Evolutionary conservation across 345 rosid genomes (phyloP), one percentile per base, ranked within the genome.

Genomic region (Gossypium rotundifolium): DNA sequence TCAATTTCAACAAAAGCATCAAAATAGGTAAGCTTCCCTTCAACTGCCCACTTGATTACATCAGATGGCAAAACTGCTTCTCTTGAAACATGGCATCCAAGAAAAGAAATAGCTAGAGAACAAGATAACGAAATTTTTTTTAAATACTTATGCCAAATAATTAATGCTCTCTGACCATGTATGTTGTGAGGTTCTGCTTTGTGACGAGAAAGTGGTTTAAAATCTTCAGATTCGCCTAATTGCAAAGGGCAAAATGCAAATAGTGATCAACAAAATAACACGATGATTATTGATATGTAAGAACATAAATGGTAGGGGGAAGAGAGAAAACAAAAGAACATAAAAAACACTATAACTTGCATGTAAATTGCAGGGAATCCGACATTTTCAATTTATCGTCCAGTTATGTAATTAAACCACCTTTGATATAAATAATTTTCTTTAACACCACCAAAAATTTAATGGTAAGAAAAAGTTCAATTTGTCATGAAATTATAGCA

Each of bases 71-170:
- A 79, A 77, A 92, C 63, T 9, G 93, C 79, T 76, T 87, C 89
- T 81, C 94, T 85, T 17, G 84, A 90, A 76, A 86, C 64, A 83
- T 89, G 92, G 74, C 97, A 90, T 71, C 90, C 93, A 69, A 92
- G 82, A 81, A 85, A 89, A 46, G 86, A 90, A 80, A 92, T 79
- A 16, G 90, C 98, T 6, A 94, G 71, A 65, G 95, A 82, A 70
- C 66, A 83, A 63, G 90, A 80, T 52, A 87, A 77, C 8, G 94
- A 90, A 69, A 91, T 66, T 66, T 65, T 72, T 80, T 82, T 83
- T 80, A 90, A 83, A 67, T 74, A 59, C 77, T 81, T 87, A 76
- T 77, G 74, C 97, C 93, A 94, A 82, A 94, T 79, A 60, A 76
- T 76, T 20, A 89, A 85, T 72, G 89, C 93, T 72, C 91, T 81